Percentiles rank a stretch among this genome's conserved stretches.
Evolutionary conservation across 805 yeast species (phyloP).

Genomic region (Lachancea dasiensis): DNA sequence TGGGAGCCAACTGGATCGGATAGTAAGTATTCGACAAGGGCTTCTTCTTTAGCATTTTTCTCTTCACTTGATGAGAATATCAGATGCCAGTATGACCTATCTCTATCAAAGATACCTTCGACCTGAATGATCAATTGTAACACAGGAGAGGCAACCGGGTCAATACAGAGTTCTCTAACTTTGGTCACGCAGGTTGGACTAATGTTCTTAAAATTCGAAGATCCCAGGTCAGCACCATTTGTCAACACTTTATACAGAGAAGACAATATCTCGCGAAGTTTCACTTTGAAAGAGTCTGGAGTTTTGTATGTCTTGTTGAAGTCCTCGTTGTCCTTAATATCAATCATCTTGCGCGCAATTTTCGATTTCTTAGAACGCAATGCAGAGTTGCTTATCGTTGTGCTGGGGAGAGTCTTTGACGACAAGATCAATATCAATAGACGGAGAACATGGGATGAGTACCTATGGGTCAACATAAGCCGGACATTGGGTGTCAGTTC

Average conservation of each 20-base stretch:
- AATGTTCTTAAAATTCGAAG: constrained; percentile 19
- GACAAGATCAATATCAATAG: constrained; percentile 62
- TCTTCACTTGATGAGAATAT: constrained; percentile 51
- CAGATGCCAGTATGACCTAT: constrained; percentile 62
- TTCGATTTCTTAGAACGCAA: constrained; percentile 78
- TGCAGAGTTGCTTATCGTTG: constrained; percentile 61
- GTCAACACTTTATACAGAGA: constrained; percentile 34
- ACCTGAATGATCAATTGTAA: constrained; percentile 69
- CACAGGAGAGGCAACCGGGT: constrained; percentile 83
- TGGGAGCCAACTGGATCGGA: constrained; percentile 93
- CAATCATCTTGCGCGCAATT: constrained; percentile 90
- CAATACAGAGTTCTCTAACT: constrained; percentile 69
- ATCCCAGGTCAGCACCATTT: constrained; percentile 23
- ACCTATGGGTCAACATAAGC: constrained; percentile 63
- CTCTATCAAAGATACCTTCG: constrained; percentile 75
- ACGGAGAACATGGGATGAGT: constrained; percentile 85
- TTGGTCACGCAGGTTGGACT: constrained; percentile 36
- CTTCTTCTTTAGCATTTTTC: constrained; percentile 56
- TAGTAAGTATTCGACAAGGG: constrained; percentile 76
- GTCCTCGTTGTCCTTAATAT: constrained; percentile 71
- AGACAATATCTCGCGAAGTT: constrained; percentile 46
- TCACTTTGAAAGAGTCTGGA: constrained; percentile 61
- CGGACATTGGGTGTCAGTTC: constrained; percentile 58
- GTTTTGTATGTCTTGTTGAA: constrained; percentile 60
- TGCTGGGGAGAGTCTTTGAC: constrained; percentile 73